Conservation (phyloP, 768 basidiomycete genomes). For the Kwoniella dendrophila region DNA sequence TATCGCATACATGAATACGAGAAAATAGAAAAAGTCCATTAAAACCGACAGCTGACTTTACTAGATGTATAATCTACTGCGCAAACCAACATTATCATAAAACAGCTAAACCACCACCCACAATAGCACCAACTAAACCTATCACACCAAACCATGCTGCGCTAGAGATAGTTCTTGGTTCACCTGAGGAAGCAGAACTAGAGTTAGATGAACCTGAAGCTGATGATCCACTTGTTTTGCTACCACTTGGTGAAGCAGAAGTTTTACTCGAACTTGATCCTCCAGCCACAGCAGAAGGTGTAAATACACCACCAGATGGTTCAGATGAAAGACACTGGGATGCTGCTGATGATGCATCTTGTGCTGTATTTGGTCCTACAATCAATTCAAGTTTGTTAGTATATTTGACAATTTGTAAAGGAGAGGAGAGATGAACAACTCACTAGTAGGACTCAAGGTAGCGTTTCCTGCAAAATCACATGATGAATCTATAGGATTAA, state of each 20-base stretch:
- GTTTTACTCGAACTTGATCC: background rate
- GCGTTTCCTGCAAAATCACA: conserved; percentile 86
- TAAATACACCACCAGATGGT: conserved; percentile 51
- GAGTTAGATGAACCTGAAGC: background rate
- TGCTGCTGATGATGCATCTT: conserved; percentile 52
- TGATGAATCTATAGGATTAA: conserved; percentile 63
- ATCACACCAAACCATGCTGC: background rate
- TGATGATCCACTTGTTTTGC: background rate
- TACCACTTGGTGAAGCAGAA: conserved; percentile 6
- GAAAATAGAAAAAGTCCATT: no score
- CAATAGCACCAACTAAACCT: conserved; percentile 1
- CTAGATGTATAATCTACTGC: background rate
- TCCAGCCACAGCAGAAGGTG: conserved; percentile 24
- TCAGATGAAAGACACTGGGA: conserved; percentile 45
- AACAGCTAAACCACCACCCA: conserved; percentile 5
- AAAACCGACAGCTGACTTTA: no score
- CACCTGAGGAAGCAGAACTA: conserved; percentile 2
- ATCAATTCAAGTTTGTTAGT: conserved; percentile 2
- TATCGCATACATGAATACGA: no score
- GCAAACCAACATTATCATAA: background rate
- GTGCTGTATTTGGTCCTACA: conserved; percentile 51
- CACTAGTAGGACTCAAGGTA: conserved; percentile 60
- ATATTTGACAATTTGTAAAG: background rate
- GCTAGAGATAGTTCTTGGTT: background rate
- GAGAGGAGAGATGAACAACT: conserved; percentile 25